Percentiles rank a stretch among this genome's conserved stretches.
These are phyloP conservation scores for Neoboletus magnificus DNA, from an alignment of 768 basidiomycete genomes.

Conservation along the genomic window DNA sequence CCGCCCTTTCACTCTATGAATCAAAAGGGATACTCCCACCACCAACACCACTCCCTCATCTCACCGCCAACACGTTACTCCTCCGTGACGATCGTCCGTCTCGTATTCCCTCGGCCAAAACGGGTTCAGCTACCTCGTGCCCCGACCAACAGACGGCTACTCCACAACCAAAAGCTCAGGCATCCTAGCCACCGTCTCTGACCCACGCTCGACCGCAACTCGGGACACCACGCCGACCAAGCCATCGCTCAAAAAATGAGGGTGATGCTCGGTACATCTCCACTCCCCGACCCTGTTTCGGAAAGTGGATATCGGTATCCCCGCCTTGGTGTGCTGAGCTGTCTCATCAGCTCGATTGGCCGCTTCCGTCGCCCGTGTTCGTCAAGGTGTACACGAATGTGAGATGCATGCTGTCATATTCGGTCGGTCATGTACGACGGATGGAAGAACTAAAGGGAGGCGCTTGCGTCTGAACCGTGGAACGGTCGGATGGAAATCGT, in stretches of 20 bases:
- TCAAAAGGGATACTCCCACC: neutral
- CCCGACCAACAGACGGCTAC: conserved; percentile 64
- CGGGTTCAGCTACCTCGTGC: conserved; percentile 91
- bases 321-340: neutral
- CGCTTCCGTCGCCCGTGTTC: neutral
- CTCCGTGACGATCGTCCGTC: neutral
- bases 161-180: conserved; percentile 13
- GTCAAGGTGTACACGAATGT: neutral
- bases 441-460: conserved; percentile 56
- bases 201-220: neutral
- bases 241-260: neutral
- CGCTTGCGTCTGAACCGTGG: conserved; percentile 43
- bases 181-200: neutral
- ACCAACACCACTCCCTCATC: neutral
- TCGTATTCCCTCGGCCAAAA: neutral
- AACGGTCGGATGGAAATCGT: conserved; percentile 55
- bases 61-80: neutral
- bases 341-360: neutral
- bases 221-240: neutral
- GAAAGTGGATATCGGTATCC: too few species aligned
- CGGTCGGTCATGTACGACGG: conserved; percentile 67
- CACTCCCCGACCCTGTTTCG: neutral
- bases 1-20: neutral
- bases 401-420: conserved; percentile 76
- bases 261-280: neutral